Percentiles rank a stretch among this genome's conserved stretches.
Evolutionary conservation across 768 basidiomycete species (phyloP).

Genomic region (Sutorius australiensis): DNA sequence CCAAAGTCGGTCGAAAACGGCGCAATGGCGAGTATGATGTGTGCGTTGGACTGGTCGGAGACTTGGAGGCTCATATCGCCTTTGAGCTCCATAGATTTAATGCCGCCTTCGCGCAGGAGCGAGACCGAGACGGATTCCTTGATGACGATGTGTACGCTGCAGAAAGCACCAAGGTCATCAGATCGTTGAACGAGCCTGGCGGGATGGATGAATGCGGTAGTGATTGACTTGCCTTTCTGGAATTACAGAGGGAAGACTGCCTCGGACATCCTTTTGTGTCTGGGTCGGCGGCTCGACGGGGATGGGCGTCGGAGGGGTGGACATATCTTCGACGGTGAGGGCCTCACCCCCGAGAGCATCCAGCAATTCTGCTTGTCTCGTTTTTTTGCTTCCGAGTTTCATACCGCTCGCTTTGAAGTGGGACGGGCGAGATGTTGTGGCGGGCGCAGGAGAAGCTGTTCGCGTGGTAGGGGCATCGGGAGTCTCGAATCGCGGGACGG

Average conservation of each 20-base stretch:
- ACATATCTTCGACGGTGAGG: constrained; percentile 49
- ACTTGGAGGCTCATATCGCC: constrained; percentile 94
- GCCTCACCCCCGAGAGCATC: constrained; percentile 84
- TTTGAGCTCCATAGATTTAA: constrained; percentile 86
- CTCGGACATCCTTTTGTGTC: constrained; percentile 46
- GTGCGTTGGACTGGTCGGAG: constrained; percentile 66
- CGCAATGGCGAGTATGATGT: constrained; percentile 65
- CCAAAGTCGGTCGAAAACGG: constrained; percentile 55
- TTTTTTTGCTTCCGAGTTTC: constrained; percentile 94
- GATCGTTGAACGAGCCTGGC: background rate
- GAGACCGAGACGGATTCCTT: constrained; percentile 80
- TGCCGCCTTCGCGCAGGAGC: constrained; percentile 85
- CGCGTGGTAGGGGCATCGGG: constrained; percentile 48
- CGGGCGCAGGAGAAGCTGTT: constrained; percentile 41
- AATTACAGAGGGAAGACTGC: constrained; percentile 70
- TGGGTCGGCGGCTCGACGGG: constrained; percentile 43
- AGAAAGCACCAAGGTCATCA: background rate
- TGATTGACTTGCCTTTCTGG: constrained; percentile 58
- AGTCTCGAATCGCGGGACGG: constrained; percentile 69
- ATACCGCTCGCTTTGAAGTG: constrained; percentile 94
- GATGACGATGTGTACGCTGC: constrained; percentile 81
- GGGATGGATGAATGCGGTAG: background rate
- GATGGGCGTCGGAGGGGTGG: constrained; percentile 48
- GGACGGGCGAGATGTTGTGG: constrained; percentile 55
- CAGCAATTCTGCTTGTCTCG: constrained; percentile 81